A percentile compares a stretch with the other conserved stretches of the same genome.
phyloP scores from a whole-genome alignment of 2,329 filamentous ascomycete genomes.

The Fusarium buxicola region DNA sequence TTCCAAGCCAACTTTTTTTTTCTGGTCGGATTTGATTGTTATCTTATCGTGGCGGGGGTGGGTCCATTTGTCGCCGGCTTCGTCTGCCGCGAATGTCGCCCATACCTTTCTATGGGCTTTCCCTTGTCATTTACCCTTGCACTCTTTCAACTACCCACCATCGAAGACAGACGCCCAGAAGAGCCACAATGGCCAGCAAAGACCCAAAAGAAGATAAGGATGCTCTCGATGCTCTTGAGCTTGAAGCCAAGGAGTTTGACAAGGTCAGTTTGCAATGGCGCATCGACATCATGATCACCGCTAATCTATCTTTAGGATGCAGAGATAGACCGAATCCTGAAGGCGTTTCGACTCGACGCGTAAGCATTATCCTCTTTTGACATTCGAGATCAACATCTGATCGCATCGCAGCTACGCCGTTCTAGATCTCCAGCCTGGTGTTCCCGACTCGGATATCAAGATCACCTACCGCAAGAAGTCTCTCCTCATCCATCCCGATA shows the following conservation, averaged over 20 bases:
- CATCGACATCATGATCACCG: constrained; percentile 10
- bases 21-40: constrained; percentile 37
- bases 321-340: constrained; percentile 94
- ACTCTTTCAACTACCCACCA: constrained; percentile 14
- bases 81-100: constrained; percentile 8
- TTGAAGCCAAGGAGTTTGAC: constrained; percentile 89
- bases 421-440: constrained; percentile 93
- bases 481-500: constrained; percentile 98
- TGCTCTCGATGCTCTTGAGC: constrained; percentile 82
- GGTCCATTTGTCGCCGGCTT: constrained; percentile 18
- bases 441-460: constrained; percentile 97
- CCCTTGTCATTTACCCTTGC: constrained; percentile 1
- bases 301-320: constrained; percentile 72
- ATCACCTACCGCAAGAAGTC: constrained; percentile 94
- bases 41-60: constrained; percentile 56
- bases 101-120: constrained; percentile 10
- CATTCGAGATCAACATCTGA: constrained; percentile 7
- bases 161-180: not conserved
- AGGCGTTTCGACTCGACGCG: constrained; percentile 82
- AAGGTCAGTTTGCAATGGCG: constrained; percentile 69
- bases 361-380: constrained; percentile 47
- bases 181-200: constrained; percentile 52
- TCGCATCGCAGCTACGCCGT: constrained; percentile 79
- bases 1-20: constrained; percentile 50
- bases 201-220: constrained; percentile 71